Conservation (phyloP, 129 eudicot genomes). For the Lonicera japonica region DNA sequence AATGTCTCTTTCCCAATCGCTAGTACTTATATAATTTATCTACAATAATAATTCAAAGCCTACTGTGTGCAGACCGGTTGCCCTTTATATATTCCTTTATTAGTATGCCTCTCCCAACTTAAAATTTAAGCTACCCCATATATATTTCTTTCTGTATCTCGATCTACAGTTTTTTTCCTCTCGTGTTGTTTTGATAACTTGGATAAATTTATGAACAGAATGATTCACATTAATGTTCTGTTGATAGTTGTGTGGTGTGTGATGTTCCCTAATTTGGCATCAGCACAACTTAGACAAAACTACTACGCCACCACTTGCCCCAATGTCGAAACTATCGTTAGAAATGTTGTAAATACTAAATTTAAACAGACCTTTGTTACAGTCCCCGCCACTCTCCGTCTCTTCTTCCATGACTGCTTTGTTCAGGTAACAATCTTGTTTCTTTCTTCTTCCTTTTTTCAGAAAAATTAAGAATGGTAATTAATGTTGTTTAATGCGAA, state of each 20-base stretch:
- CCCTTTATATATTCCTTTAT: not conserved
- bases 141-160: too few species aligned
- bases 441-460: too few species aligned
- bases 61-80: not conserved
- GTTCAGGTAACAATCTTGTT: constrained; percentile 43
- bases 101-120: not conserved
- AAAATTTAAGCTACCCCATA: not conserved
- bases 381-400: constrained; percentile 67
- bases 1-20: not conserved
- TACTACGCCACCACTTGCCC: constrained; percentile 70
- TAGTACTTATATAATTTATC: not conserved
- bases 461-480: too few species aligned
- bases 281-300: constrained; percentile 49
- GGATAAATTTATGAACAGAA: not conserved
- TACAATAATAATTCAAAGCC: constrained; percentile 6
- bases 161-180: too few species aligned
- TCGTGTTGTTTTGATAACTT: not conserved
- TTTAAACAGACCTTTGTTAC: constrained; percentile 64
- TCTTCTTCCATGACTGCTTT: constrained; percentile 88
- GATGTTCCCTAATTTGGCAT: constrained; percentile 24
- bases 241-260: constrained; percentile 21
- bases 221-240: constrained; percentile 15
- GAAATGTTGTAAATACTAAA: constrained; percentile 42
- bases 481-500: not conserved
- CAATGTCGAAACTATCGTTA: constrained; percentile 62